Percentiles rank a stretch among this genome's conserved stretches.
Conservation (phyloP, 2,329 filamentous ascomycete genomes). For the Allantophomopsis lycopodina region DNA sequence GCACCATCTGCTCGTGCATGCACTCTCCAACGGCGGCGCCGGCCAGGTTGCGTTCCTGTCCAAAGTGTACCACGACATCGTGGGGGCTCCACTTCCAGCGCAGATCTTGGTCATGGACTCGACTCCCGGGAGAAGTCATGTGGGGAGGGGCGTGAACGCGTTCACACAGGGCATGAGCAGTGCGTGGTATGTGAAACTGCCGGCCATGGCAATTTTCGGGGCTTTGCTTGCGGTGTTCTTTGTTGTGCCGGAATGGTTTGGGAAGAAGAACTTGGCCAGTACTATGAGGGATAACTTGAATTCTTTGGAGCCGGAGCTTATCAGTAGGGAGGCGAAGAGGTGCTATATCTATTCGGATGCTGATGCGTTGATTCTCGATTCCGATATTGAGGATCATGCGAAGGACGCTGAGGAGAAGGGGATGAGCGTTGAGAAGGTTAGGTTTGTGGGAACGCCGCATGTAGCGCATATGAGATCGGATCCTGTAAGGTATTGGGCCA, state of each 20-base stretch:
- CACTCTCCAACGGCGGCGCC: conserved; percentile 1
- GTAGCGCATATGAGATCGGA: conserved; percentile 8
- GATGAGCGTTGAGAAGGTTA: conserved; percentile 3
- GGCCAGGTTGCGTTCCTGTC: background rate
- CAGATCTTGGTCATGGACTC: background rate
- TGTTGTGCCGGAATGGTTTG: conserved; percentile 1
- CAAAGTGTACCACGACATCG: background rate
- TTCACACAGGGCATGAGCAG: background rate
- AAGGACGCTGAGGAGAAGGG: conserved; percentile 4
- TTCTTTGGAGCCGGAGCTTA: conserved; percentile 1
- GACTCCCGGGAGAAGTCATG: background rate
- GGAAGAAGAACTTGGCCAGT: conserved; percentile 1
- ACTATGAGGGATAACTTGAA: background rate
- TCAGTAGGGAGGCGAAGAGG: conserved; percentile 5
- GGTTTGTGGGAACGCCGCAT: conserved; percentile 6
- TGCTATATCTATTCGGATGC: conserved; percentile 10
- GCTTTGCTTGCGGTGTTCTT: conserved; percentile 1
- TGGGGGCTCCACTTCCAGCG: background rate
- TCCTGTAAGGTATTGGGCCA: conserved; percentile 8
- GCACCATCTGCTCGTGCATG: conserved; percentile 1
- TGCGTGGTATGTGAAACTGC: conserved; percentile 1
- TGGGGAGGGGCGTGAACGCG: background rate
- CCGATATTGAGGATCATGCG: conserved; percentile 8
- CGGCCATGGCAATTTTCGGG: background rate
- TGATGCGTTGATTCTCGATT: conserved; percentile 6